These are phyloP conservation scores for Kickxella alabastrina DNA, from an alignment of 192 early-diverging fungal genomes.

Conservation along the genomic window DNA sequence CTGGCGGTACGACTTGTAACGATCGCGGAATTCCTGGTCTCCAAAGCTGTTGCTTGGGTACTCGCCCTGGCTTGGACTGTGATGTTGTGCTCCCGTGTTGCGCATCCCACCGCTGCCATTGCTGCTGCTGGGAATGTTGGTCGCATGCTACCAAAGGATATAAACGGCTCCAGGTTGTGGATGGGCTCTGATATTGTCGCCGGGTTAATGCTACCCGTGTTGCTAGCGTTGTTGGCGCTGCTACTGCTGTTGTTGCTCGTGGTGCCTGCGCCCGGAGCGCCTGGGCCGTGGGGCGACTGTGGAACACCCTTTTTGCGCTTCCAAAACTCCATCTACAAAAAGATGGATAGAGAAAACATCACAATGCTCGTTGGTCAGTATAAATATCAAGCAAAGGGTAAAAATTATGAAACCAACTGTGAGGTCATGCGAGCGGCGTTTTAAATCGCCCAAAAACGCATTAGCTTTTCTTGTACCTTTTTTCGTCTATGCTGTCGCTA, in stretches of 20 bases:
- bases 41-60: slow-evolving; percentile 2
- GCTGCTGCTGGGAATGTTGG: slow-evolving; percentile 6
- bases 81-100: background rate
- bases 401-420: no score
- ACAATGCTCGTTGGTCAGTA: no score
- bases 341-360: background rate
- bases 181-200: slow-evolving; percentile 47
- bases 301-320: slow-evolving; percentile 46
- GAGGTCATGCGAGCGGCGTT: no score
- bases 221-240: background rate
- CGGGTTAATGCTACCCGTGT: slow-evolving; percentile 7
- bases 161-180: slow-evolving; percentile 32
- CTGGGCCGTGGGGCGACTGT: background rate
- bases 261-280: no score
- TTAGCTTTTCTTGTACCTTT: no score
- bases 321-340: slow-evolving; percentile 44
- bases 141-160: slow-evolving; percentile 4
- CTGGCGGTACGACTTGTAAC: slow-evolving; percentile 44
- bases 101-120: background rate
- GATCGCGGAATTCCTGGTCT: slow-evolving; percentile 41
- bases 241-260: slow-evolving; percentile 5
- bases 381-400: no score
- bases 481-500: no score
- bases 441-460: no score
- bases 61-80: slow-evolving; percentile 5